Conservation (phyloP, 768 basidiomycete species). For the Hericium rajendrae region DNA sequence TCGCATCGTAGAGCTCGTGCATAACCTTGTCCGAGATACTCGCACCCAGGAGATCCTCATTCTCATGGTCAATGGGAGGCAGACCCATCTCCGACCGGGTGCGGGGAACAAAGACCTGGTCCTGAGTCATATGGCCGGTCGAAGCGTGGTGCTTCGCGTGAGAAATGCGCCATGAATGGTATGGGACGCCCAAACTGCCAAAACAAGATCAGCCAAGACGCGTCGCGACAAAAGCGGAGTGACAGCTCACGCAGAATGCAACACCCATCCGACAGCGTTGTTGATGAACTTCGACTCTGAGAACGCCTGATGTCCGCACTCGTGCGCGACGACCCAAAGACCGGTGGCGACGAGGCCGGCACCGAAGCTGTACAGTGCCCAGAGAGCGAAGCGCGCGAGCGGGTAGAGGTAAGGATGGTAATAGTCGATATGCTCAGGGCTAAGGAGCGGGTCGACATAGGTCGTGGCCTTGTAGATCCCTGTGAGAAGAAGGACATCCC, state of each 20-base stretch:
- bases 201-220: constrained; percentile 2
- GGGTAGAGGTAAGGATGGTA: constrained; percentile 55
- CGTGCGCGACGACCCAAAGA: constrained; percentile 90
- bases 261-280: constrained; percentile 84
- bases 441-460: constrained; percentile 54
- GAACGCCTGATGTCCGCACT: constrained; percentile 95
- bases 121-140: constrained; percentile 87
- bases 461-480: constrained; percentile 58
- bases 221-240: constrained; percentile 9
- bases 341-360: constrained; percentile 85
- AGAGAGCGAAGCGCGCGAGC: constrained; percentile 53
- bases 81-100: constrained; percentile 70
- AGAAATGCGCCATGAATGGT: constrained; percentile 92
- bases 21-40: constrained; percentile 58
- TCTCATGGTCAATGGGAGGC: constrained; percentile 54
- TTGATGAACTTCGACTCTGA: constrained; percentile 88
- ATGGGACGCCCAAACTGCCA: constrained; percentile 81
- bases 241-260: constrained; percentile 66
- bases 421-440: constrained; percentile 42
- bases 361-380: constrained; percentile 76
- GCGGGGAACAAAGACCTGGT: constrained; percentile 90
- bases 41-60: constrained; percentile 56
- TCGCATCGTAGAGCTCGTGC: constrained; percentile 71
- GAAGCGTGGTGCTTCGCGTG: constrained; percentile 95
- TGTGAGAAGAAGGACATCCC: constrained; percentile 66